Evolutionary conservation across 2,329 filamentous ascomycete genomes (phyloP), one percentile per base, ranked within the genome.

Genomic region (Periconia macrospinosa): DNA sequence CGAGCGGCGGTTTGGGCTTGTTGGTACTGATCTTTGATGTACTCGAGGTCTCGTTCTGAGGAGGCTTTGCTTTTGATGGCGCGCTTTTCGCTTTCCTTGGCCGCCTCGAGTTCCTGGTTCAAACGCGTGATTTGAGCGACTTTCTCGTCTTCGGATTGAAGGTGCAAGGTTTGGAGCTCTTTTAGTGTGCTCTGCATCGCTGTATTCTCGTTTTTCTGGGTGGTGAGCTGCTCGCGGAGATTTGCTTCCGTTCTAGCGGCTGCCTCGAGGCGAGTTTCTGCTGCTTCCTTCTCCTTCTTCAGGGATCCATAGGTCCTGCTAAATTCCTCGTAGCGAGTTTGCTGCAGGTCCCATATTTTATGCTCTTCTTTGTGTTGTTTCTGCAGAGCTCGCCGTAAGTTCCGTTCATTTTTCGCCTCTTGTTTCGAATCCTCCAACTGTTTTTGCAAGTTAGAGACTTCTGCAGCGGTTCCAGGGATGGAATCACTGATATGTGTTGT

Each of bases 1-100:
- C 52, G 41, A 13, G 63, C 66, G 0, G 49, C 33, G 2, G 59
- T 56, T 35, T 60, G 53, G 7, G 62, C 61, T 7, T 47, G 48
- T 30, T 60, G 86, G 61, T 89, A 90, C 10, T 80, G 75, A 3
- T 78, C 76, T 49, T 83, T 80, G 13, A 79, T 74, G 61, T 86
- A 90, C 1, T 85, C 82, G 23, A 80, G 73, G 3, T 86, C 82
- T 14, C 67, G 56, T 13, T 75, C 67, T 8, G 67, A 60, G 37
- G 65, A 65, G 10, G 68, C 59, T 6, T 63, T 67, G 5, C 65
- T 66, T 41, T 71, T 72, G 7, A 75, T 60, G 2, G 67, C 68
- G n/a, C 60, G 57, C 11, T 59, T 50, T 9, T 60, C 62, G 8
- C 62, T 59, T 8, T 55, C 50, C 13, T 58, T 59, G 2, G 60